These are phyloP conservation scores for Pichia heedii DNA, from an alignment of 805 yeast genomes.

Conservation along the genomic window DNA sequence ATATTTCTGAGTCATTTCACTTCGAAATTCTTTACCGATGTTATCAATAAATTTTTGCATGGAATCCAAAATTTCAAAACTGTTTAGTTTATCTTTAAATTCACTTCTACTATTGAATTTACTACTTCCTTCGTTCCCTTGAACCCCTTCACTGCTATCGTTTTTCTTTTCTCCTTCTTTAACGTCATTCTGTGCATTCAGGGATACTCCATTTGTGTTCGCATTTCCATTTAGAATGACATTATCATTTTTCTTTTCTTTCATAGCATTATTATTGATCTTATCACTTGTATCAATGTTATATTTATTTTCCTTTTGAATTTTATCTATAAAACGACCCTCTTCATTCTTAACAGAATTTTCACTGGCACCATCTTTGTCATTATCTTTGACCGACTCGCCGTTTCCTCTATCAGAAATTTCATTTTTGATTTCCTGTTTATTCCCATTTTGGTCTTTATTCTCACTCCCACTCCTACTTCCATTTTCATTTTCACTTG, in stretches of 20 bases:
- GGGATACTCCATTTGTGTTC: not conserved
- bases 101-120: not conserved
- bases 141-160: not conserved
- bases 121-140: not conserved
- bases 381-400: too few species aligned
- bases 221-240: not conserved
- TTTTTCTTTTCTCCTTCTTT: not conserved
- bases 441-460: too few species aligned
- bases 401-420: too few species aligned
- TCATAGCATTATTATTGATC: not conserved
- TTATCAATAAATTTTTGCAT: conserved; percentile 42
- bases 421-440: too few species aligned
- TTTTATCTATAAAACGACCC: too few species aligned
- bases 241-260: too few species aligned
- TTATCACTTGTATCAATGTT: not conserved
- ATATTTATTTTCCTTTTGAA: not conserved
- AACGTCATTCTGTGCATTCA: not conserved
- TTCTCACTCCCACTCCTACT: too few species aligned
- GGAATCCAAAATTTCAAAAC: conserved; percentile 38
- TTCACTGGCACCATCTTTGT: too few species aligned
- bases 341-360: too few species aligned
- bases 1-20: conserved; percentile 47
- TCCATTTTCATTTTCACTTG: too few species aligned
- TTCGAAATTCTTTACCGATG: conserved; percentile 50
- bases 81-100: conserved; percentile 3